A percentile compares a stretch with the other conserved stretches of the same genome.
These are phyloP conservation scores for Jaltomata sinuosa DNA, from an alignment of 257 asterid species.

Conservation along the genomic window DNA sequence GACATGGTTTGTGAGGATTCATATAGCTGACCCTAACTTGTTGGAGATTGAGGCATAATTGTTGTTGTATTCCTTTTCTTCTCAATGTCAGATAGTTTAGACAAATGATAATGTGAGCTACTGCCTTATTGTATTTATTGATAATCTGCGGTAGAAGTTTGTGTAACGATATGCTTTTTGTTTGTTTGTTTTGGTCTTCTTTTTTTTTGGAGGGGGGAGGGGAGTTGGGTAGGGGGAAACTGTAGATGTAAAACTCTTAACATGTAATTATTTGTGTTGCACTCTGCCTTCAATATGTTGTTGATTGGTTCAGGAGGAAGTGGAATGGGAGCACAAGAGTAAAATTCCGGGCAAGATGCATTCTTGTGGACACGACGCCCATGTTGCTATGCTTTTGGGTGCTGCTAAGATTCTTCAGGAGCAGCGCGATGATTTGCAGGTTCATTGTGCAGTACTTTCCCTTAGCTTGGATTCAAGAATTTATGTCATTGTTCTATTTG, in stretches of 20 bases:
- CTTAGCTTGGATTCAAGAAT: background rate
- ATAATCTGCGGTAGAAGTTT: background rate
- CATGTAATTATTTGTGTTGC: background rate
- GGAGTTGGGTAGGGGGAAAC: background rate
- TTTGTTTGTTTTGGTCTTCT: too few relatives aligned
- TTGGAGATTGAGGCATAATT: background rate
- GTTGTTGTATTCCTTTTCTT: background rate
- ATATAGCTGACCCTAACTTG: background rate
- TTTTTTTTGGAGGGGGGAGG: background rate
- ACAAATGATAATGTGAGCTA: background rate
- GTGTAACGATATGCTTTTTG: background rate
- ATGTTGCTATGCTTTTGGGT: conserved; percentile 72
- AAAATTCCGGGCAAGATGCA: conserved; percentile 66
- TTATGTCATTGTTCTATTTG: background rate
- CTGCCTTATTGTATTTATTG: background rate
- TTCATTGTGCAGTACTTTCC: conserved; percentile 4
- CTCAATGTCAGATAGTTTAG: background rate
- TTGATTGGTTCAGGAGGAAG: conserved; percentile 39
- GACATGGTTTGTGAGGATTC: background rate
- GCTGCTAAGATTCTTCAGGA: conserved; percentile 65
- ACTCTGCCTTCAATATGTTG: background rate
- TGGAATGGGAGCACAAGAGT: conserved; percentile 74
- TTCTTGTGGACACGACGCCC: conserved; percentile 78
- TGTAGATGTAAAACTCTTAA: background rate
- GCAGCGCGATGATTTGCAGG: conserved; percentile 31